These are phyloP conservation scores for Eleusine indica DNA, from an alignment of 176 grass and related monocot species.

Conservation along the genomic window DNA sequence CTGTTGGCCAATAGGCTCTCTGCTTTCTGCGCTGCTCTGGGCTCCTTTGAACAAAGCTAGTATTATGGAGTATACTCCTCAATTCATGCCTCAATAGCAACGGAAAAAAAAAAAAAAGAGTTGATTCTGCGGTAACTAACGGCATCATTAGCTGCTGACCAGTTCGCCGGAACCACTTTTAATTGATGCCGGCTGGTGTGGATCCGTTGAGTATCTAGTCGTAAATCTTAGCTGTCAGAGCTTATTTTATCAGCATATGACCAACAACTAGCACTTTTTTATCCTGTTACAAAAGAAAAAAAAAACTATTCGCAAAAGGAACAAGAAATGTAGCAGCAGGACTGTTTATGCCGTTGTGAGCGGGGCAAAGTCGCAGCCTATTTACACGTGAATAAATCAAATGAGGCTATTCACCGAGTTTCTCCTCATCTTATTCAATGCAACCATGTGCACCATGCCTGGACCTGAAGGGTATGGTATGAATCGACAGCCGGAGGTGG, in stretches of 20 bases:
- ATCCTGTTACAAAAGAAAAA: not conserved
- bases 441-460: conserved; percentile 11
- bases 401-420: no score
- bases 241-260: not conserved
- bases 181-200: not conserved
- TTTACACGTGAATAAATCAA: not conserved
- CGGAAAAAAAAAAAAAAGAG: not conserved
- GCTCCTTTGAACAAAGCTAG: not conserved
- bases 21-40: not conserved
- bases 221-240: not conserved
- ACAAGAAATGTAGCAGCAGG: not conserved
- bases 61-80: no score
- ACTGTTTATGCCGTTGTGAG: not conserved
- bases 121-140: not conserved
- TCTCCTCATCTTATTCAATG: conserved; percentile 12
- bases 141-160: conserved; percentile 23
- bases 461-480: not conserved
- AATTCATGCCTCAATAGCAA: not conserved
- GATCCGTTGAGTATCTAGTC: conserved; percentile 12
- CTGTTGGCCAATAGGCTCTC: not conserved
- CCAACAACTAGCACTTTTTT: not conserved
- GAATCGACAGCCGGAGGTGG: not conserved
- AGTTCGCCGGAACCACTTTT: not conserved
- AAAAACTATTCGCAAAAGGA: not conserved
- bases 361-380: not conserved